Conservation (phyloP, 768 basidiomycete genomes). For the Lactarius psammicola region DNA sequence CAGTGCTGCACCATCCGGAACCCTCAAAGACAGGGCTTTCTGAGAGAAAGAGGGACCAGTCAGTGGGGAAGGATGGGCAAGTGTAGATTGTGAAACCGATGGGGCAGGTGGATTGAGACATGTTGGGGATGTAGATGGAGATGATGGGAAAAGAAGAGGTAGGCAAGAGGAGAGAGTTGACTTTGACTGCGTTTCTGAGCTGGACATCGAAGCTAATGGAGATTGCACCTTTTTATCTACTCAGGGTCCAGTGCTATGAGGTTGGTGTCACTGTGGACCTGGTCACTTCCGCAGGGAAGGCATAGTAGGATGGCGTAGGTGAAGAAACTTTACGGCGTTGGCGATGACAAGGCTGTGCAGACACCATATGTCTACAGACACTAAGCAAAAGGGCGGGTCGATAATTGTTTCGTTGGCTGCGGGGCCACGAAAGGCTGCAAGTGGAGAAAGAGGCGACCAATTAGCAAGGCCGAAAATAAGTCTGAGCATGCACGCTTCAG, state of each 20-base stretch:
- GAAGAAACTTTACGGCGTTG: too few species aligned
- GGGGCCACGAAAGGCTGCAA: background rate
- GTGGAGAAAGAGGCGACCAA: background rate
- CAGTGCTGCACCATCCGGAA: background rate
- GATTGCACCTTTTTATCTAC: background rate
- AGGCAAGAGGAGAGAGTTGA: background rate
- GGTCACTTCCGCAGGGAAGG: background rate
- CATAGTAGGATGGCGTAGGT: background rate
- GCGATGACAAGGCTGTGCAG: background rate
- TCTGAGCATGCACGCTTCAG: background rate
- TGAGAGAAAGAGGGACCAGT: background rate
- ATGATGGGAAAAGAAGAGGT: background rate
- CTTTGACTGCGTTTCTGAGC: background rate
- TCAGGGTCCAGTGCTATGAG: background rate
- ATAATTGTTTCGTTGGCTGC: background rate
- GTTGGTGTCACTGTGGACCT: background rate
- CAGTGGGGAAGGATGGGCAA: background rate
- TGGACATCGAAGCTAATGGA: background rate
- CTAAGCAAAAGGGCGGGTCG: background rate
- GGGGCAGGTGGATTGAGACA: background rate
- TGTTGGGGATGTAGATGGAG: background rate
- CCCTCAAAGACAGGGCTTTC: background rate
- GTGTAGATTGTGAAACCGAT: background rate
- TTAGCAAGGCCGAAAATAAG: background rate
- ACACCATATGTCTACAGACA: background rate